A percentile compares a stretch with the other conserved stretches of the same genome.
Conservation (phyloP, 2,329 filamentous ascomycete species). For the Trichoderma sp. region DNA sequence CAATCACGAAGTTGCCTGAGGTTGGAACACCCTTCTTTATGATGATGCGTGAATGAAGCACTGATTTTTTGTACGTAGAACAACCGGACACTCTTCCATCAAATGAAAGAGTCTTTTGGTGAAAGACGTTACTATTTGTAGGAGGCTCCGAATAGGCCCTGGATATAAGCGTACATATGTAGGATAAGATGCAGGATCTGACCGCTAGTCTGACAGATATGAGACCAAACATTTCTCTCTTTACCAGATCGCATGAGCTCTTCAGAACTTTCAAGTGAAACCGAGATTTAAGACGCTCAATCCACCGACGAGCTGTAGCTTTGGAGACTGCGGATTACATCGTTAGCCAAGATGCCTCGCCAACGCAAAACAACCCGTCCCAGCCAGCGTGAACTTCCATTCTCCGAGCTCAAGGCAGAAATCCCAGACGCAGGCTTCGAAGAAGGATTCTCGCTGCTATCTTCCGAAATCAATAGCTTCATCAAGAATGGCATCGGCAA, state of each 20-base stretch:
- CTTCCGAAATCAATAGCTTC: constrained; percentile 31
- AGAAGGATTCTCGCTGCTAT: constrained; percentile 29
- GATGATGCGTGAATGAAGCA: background rate
- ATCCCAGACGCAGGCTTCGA: constrained; percentile 31
- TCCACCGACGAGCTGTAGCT: background rate
- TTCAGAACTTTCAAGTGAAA: background rate
- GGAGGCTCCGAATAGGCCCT: background rate
- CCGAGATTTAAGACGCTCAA: background rate
- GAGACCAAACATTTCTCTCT: background rate
- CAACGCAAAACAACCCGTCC: background rate
- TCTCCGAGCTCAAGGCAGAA: constrained; percentile 3
- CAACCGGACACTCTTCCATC: background rate
- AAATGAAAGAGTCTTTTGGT: background rate
- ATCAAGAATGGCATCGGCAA: constrained; percentile 29
- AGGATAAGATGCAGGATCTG: constrained; percentile 8
- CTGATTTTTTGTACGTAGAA: background rate
- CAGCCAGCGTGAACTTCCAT: constrained; percentile 20
- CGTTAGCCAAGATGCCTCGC: constrained; percentile 1
- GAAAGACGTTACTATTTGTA: constrained; percentile 7
- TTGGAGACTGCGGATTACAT: background rate
- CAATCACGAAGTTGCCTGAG: background rate
- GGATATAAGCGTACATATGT: background rate
- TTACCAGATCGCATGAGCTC: background rate
- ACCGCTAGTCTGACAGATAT: constrained; percentile 15
- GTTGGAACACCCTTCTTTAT: background rate